Conservation (phyloP, 2,329 filamentous ascomycete species). For the Colletotrichum tamarilloi region DNA sequence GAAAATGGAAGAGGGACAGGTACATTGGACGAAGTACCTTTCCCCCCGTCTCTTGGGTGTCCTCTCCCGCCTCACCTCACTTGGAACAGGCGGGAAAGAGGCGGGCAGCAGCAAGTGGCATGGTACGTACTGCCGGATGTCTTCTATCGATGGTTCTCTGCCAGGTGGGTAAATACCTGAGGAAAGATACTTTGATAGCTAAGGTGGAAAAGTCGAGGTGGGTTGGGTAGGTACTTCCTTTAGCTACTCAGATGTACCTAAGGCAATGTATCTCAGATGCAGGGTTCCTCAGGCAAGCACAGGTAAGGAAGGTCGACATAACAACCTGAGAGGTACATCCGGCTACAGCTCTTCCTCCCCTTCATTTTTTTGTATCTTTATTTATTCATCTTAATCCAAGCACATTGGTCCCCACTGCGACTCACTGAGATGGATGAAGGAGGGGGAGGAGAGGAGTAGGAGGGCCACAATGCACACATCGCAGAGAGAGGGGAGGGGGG, state of each 20-base stretch:
- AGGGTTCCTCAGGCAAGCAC: neutral
- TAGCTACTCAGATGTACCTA: neutral
- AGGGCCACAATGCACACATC: constrained; percentile 26
- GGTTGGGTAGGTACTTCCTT: neutral
- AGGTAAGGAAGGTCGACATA: constrained; percentile 1
- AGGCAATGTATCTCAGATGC: neutral
- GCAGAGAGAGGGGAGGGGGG: neutral
- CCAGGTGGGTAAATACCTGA: neutral
- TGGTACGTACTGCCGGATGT: constrained; percentile 9
- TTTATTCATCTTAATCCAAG: neutral
- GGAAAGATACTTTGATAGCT: neutral
- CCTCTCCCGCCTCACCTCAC: neutral
- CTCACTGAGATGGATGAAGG: constrained; percentile 14
- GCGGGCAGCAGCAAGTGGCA: neutral
- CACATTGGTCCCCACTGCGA: neutral
- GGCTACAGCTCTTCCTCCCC: neutral
- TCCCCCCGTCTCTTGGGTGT: neutral
- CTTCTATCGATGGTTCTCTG: neutral
- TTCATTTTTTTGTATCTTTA: neutral
- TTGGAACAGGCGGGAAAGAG: constrained; percentile 17
- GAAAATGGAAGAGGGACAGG: constrained; percentile 2
- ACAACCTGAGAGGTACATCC: constrained; percentile 13
- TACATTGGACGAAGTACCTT: constrained; percentile 18
- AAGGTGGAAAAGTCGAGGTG: neutral
- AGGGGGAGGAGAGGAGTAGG: neutral